Evolutionary conservation across 495 filamentous ascomycete species (phyloP).

Genomic region (Aspergillus coremiiformis): DNA sequence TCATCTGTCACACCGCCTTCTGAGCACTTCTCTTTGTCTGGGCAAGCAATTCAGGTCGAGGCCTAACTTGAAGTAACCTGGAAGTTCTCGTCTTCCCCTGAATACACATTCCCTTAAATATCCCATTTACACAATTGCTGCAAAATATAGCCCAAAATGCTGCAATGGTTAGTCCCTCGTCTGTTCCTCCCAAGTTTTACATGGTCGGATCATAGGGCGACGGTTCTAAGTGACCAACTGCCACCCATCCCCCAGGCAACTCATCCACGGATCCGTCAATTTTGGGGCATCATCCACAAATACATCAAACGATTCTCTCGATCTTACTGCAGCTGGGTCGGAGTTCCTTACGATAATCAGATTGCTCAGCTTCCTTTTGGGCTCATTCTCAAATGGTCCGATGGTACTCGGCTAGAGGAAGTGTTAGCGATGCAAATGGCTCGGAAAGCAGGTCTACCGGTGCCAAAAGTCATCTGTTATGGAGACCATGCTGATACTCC

Average conservation of each 20-base stretch:
- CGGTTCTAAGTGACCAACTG: background rate
- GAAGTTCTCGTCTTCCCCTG: no score
- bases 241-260: background rate
- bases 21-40: no score
- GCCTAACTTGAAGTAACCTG: no score
- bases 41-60: no score
- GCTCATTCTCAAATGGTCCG: conserved; percentile 34
- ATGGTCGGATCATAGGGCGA: background rate
- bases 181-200: background rate
- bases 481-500: conserved; percentile 32
- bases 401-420: conserved; percentile 35
- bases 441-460: conserved; percentile 29
- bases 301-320: conserved; percentile 17
- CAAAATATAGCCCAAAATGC: no score
- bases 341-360: conserved; percentile 12
- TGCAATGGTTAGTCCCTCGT: background rate
- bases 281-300: conserved; percentile 21
- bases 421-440: conserved; percentile 33
- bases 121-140: no score
- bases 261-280: background rate
- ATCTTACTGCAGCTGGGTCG: conserved; percentile 24
- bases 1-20: no score
- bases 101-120: no score
- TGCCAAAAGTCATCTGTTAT: conserved; percentile 33
- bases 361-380: conserved; percentile 29